Conservation (phyloP, 331 rosid genomes). For the Pyracantha coccinea region DNA sequence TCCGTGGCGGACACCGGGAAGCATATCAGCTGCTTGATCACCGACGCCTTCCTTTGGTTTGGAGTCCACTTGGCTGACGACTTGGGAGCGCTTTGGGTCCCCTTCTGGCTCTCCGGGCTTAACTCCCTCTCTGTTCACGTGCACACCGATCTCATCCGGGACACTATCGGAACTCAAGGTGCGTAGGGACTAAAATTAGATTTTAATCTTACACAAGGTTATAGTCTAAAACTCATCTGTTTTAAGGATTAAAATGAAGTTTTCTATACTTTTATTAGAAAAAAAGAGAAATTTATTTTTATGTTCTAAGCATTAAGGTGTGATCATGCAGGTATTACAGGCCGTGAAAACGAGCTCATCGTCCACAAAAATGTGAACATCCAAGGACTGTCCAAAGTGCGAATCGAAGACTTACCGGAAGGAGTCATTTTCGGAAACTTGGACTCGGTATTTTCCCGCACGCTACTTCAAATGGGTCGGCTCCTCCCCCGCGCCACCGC, state of each 20-base stretch:
- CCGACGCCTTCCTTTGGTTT: conserved; percentile 28
- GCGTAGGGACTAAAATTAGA: no score
- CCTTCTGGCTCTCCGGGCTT: conserved; percentile 21
- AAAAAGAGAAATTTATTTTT: no score
- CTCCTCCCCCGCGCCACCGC: conserved; percentile 18
- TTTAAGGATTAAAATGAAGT: no score
- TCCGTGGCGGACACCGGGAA: conserved; percentile 13
- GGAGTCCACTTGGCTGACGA: conserved; percentile 17
- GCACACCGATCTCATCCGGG: conserved; percentile 20
- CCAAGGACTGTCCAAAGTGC: conserved; percentile 18
- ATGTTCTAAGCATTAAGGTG: no score
- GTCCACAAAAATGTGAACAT: neutral
- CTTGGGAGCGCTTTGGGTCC: conserved; percentile 16
- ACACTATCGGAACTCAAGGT: neutral
- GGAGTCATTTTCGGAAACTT: conserved; percentile 23
- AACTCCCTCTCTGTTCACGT: conserved; percentile 16
- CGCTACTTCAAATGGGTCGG: conserved; percentile 22
- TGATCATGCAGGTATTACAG: neutral
- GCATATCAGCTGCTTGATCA: conserved; percentile 18
- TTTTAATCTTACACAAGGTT: no score
- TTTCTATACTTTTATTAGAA: no score
- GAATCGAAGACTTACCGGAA: conserved; percentile 10
- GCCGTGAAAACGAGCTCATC: conserved; percentile 1
- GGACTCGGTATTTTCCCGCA: conserved; percentile 17
- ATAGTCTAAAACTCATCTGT: no score